A percentile compares a stretch with the other conserved stretches of the same genome.
Evolutionary conservation across 179 eudicot species (phyloP).

Genomic region (Beta corolliflora): DNA sequence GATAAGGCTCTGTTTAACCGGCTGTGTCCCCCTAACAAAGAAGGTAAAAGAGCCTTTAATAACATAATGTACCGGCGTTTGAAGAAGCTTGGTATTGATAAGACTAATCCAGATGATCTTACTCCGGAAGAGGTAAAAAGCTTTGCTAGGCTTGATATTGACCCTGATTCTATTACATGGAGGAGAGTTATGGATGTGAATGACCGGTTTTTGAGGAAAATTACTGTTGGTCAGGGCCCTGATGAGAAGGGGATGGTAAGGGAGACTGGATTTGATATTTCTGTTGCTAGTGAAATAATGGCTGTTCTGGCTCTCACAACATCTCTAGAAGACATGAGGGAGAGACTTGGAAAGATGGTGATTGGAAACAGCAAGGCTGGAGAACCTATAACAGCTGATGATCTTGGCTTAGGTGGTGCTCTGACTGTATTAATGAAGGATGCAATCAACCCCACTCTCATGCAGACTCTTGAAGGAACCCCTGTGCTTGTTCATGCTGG

Average conservation of each 20-base stretch:
- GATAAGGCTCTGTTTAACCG: constrained; percentile 91
- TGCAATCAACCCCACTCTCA: constrained; percentile 92
- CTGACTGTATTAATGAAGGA: constrained; percentile 94
- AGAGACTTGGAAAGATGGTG: constrained; percentile 95
- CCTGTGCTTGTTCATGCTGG: constrained; percentile 99
- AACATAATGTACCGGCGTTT: constrained; percentile 83
- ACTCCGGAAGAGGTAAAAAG: constrained; percentile 71
- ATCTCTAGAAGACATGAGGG: constrained; percentile 91
- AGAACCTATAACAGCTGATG: constrained; percentile 92
- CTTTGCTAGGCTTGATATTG: constrained; percentile 95
- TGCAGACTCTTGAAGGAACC: constrained; percentile 99
- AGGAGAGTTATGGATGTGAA: constrained; percentile 98
- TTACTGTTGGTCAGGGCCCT: constrained; percentile 89
- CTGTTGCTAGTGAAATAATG: constrained; percentile 99
- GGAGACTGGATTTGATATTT: constrained; percentile 94
- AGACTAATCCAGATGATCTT: constrained; percentile 83
- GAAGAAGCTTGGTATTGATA: constrained; percentile 81
- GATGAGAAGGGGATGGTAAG: constrained; percentile 97
- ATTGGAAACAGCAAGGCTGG: constrained; percentile 91
- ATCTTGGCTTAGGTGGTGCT: constrained; percentile 96
- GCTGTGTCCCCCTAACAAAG: constrained; percentile 84
- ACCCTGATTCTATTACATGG: constrained; percentile 91
- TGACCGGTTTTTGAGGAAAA: constrained; percentile 91
- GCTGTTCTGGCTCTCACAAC: constrained; percentile 96
- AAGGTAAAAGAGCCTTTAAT: constrained; percentile 73